Conservation (phyloP, 805 yeast genomes). For the Metschnikowia gruessii region DNA sequence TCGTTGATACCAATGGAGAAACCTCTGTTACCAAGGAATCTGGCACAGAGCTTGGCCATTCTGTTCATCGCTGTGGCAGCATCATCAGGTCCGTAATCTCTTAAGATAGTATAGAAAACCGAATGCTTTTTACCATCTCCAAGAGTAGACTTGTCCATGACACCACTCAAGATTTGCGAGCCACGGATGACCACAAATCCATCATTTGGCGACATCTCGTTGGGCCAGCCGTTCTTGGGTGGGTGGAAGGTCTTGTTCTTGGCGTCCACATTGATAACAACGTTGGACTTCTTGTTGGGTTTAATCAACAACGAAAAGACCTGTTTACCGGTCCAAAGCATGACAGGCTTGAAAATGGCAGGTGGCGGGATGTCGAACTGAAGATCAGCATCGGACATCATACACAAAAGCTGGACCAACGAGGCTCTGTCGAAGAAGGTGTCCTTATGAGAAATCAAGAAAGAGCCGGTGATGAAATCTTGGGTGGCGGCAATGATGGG, state of each 20-base stretch:
- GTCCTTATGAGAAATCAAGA: constrained; percentile 88
- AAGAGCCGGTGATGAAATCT: constrained; percentile 97
- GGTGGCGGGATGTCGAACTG: constrained; percentile 97
- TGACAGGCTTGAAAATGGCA: constrained; percentile 81
- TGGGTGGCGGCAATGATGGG: constrained; percentile 99
- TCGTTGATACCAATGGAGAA: constrained; percentile 97
- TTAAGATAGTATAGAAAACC: constrained; percentile 87
- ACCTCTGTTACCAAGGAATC: constrained; percentile 92
- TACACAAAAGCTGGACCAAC: constrained; percentile 75
- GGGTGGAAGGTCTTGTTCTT: constrained; percentile 87
- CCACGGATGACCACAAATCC: constrained; percentile 91
- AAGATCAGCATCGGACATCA: constrained; percentile 91
- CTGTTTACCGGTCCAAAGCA: constrained; percentile 97
- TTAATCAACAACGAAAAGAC: constrained; percentile 81
- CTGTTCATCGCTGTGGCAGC: constrained; percentile 97
- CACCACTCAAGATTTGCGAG: constrained; percentile 84
- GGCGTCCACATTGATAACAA: constrained; percentile 87
- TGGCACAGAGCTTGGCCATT: constrained; percentile 98
- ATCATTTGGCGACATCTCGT: constrained; percentile 97
- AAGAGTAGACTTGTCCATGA: constrained; percentile 92
- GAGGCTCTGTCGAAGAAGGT: constrained; percentile 87
- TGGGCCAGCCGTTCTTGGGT: constrained; percentile 68
- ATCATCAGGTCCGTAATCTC: constrained; percentile 96
- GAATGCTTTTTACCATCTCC: constrained; percentile 99
- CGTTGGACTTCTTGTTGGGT: constrained; percentile 75